A percentile compares a stretch with the other conserved stretches of the same genome.
Evolutionary conservation across 139 green algal species (phyloP).

Genomic region (Chlamydomonas sphaeroides): DNA sequence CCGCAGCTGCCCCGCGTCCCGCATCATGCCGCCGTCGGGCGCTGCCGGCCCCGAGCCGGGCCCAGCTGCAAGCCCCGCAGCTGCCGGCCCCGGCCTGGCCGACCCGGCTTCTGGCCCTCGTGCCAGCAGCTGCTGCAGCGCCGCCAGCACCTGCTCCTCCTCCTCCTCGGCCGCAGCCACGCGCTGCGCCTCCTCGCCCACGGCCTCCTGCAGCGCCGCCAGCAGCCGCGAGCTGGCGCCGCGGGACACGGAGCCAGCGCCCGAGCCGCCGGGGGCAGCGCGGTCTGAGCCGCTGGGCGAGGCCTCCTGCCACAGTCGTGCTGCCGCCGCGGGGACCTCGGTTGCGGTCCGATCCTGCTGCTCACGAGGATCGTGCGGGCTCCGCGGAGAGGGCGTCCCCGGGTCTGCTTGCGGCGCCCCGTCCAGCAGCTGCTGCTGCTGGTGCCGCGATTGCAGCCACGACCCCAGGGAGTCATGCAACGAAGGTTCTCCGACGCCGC

Average conservation of each 20-base stretch:
- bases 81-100: slow-evolving; percentile 7
- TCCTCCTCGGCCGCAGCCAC: too few relatives aligned
- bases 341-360: too few relatives aligned
- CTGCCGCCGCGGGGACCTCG: too few relatives aligned
- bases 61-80: slow-evolving; percentile 6
- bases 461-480: slow-evolving; percentile 18
- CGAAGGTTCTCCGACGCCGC: background rate
- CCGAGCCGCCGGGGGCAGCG: too few relatives aligned
- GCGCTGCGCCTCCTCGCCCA: slow-evolving; percentile 11
- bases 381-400: too few relatives aligned
- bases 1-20: too few relatives aligned
- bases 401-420: background rate
- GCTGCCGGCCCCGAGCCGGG: background rate
- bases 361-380: too few relatives aligned
- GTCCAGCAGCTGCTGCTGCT: background rate
- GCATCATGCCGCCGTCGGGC: too few relatives aligned
- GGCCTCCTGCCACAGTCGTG: too few relatives aligned
- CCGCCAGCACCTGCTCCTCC: slow-evolving; percentile 3
- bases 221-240: background rate
- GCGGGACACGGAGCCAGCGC: too few relatives aligned
- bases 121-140: slow-evolving; percentile 24
- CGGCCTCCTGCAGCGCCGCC: background rate
- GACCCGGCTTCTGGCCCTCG: too few relatives aligned
- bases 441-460: background rate
- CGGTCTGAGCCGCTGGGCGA: too few relatives aligned